These are phyloP conservation scores for Penicillium salamii DNA, from an alignment of 495 filamentous ascomycete species.

Conservation along the genomic window DNA sequence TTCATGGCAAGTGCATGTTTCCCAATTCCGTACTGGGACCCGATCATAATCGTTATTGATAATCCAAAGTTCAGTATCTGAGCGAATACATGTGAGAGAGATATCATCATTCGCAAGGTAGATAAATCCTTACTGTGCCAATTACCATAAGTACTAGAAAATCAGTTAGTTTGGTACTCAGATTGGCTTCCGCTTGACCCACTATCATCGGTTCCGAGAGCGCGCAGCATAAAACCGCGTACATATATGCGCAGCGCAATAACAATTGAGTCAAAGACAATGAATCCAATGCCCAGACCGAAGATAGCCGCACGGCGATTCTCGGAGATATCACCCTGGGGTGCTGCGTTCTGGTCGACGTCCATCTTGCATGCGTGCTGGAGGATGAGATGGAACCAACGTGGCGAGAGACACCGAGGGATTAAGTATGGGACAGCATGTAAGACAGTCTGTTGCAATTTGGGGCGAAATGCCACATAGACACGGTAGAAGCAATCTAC, in stretches of 20 bases:
- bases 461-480: neutral
- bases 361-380: neutral
- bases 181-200: neutral
- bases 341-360: neutral
- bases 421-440: neutral
- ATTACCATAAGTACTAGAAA: neutral
- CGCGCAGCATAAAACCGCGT: neutral
- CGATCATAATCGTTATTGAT: conserved; percentile 7
- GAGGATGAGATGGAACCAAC: neutral
- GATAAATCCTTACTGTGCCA: neutral
- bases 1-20: conserved; percentile 4
- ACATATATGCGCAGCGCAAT: conserved; percentile 10
- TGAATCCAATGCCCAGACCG: conserved; percentile 9
- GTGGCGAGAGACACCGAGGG: neutral
- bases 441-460: neutral
- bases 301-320: conserved; percentile 8
- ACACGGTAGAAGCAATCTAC: neutral
- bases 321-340: neutral
- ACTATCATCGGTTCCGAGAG: neutral
- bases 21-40: conserved; percentile 7
- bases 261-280: conserved; percentile 5
- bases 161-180: neutral
- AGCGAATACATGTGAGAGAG: neutral
- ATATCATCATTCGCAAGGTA: neutral
- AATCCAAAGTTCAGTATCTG: conserved; percentile 10